Evolutionary conservation across 768 basidiomycete genomes (phyloP), one percentile per base, ranked within the genome.

Genomic region (Auriculariales sp.): DNA sequence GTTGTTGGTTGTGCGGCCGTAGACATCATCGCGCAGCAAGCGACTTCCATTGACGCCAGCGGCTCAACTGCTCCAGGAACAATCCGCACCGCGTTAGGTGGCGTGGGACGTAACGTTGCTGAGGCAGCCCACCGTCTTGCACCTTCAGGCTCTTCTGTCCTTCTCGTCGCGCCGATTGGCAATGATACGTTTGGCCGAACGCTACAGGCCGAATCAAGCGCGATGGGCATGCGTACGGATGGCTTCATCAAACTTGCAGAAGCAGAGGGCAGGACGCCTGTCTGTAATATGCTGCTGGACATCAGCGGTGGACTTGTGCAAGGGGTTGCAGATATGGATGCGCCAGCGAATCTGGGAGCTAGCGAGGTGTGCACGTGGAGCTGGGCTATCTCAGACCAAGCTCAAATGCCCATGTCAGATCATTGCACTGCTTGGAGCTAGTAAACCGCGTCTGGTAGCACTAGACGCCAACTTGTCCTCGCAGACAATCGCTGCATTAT

Each of bases 91-190:
- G 74, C 83, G 0, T 67, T 87, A 4, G 94, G 94, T 1, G 94
- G 94, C 27, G 94, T 99, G 12, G 92, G 77, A 1, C 80, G 93
- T n/a, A 99, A 99, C 61, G 78, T 99, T 35, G 86, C 93, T 2
- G 92, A 97, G 62, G 88, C 91, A 1, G 74, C 90, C 4, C 80
- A 87, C 60, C 77, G 86, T 27, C 62, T 83, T 4, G 60, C 80
- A 52, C 58, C 66, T 35, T 5, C 56, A 46, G 29, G 50, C 61
- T 4, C 27, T 54, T 11, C 71, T 4, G 71, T 75, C 1, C 54
- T 89, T 11, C 70, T 99, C 33, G 66, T 97, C 5, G 77, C 92
- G 2, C 77, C 83, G 1, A 60, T 94, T 10, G 91, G 87, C 1
- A 57, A 73, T 45, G 94, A 98, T 64, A 60, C 72, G 1, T 84